phyloP scores from a whole-genome alignment of 495 filamentous ascomycete species.

The Penicillium egyptiacum region DNA sequence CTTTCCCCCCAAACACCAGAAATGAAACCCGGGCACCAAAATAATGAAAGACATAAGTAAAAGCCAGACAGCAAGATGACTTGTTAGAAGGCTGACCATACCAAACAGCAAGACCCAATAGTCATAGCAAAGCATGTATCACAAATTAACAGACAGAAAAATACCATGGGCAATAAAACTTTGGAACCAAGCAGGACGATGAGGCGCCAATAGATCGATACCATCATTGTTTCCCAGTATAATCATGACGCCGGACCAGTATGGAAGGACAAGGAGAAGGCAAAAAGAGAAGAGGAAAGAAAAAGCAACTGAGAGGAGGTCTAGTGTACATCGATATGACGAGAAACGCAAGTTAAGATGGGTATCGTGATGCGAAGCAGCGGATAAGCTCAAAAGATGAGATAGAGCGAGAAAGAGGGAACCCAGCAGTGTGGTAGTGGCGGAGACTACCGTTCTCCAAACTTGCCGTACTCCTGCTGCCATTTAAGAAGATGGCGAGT shows the following conservation, averaged over 20 bases:
- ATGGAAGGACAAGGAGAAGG: conserved; percentile 17
- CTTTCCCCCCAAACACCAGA: conserved; percentile 26
- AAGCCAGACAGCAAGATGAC: conserved; percentile 3
- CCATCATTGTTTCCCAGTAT: conserved; percentile 16
- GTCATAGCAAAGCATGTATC: conserved; percentile 9
- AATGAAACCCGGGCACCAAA: conserved; percentile 1
- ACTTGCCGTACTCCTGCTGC: conserved; percentile 64
- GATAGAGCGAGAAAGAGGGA: conserved; percentile 7
- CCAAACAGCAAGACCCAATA: neutral
- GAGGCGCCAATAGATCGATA: conserved; percentile 8
- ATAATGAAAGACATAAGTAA: conserved; percentile 3
- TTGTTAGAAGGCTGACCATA: conserved; percentile 6
- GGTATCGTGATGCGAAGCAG: conserved; percentile 31
- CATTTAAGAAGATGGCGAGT: conserved; percentile 74
- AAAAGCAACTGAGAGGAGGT: conserved; percentile 6
- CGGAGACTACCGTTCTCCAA: conserved; percentile 46
- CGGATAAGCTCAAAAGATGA: conserved; percentile 12
- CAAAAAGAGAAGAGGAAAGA: conserved; percentile 14
- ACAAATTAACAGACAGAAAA: conserved; percentile 10
- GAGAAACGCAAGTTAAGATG: conserved; percentile 22
- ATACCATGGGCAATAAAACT: neutral
- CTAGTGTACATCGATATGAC: conserved; percentile 28
- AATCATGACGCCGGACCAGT: conserved; percentile 23
- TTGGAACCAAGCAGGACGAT: conserved; percentile 4
- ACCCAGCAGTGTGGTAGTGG: neutral